Base-by-base conservation (phyloP, 768 basidiomycete genomes). In the Trametes punicea region DNA sequence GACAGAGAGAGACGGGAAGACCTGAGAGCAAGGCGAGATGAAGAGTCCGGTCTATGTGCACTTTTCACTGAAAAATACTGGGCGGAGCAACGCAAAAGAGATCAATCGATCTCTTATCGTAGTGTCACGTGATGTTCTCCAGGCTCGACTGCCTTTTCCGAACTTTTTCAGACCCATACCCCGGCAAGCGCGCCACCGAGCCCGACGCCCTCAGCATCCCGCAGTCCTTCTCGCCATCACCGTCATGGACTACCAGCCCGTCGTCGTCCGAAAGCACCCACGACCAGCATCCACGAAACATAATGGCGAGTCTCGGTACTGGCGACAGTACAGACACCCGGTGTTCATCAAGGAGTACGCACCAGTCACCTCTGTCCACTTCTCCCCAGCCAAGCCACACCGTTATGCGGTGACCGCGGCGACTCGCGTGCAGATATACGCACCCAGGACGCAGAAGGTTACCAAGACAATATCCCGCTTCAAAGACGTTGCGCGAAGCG, bases 341-440 rank as follows among this genome's bases (percentile, higher is more conserved):
- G 89, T 98, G 1, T 99, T 98, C 70, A 81, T 98, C 70, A 98
- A 97, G 73, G 93, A 98, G 75, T 96, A 96, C 69, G 93, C 93
- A 0, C 93, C 95, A 15, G 86, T 99, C 63, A 98, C 96, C 51
- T 91, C 90, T 15, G 79, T 99, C 29, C 92, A 98, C 69, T 98
- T 98, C 72, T 84, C 92, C 1, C 84, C 84, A 1, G 75, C 88
- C 25, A 86, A 83, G 70, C 96, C 96, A 4, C 93, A 99, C 69
- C 79, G 89, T 67, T 98, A 95, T 77, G 96, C 94, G 23, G 94
- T 98, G 53, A 97, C 95, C 25, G 90, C 94, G 2, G 93, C 93
- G 0, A 90, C 94, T 1, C 79, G 95, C 61, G 85, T 99, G 1
- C 91, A 98, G 72, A 88, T 98, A 67, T 98, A 98, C 72, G 91